Evolutionary conservation across 305 asterid genomes (phyloP), one percentile per base, ranked within the genome.

Genomic region (Rubia peregrina): DNA sequence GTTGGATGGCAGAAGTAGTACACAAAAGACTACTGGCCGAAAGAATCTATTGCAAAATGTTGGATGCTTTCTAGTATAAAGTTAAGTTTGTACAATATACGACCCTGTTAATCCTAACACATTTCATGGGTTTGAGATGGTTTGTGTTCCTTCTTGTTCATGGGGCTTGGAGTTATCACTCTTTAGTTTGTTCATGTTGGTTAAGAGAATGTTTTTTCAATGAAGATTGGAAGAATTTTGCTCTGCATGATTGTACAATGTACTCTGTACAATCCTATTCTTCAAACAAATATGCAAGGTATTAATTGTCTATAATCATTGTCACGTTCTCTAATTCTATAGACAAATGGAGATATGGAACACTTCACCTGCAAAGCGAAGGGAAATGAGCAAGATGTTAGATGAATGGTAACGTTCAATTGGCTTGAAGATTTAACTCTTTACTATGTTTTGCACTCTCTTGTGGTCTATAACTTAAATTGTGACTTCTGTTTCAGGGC

Each of bases 271-370:
- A 19, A 49, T 63, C 61, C 7, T 12, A 30, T 61, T 61, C 1
- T 44, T 13, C 3, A n/a, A 36, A 80, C 71, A 38, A 16, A 38
- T 61, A 33, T 3, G 12, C 44, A 36, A 60, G 16, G 9, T 64
- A 17, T 65, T n/a, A n/a, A n/a, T 30, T 22, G 40, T 40, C 30
- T 12, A 30, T 16, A 49, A 72, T 63, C 49, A 14, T 13, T 72
- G 51, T 62, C 8, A 72, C 6, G 21, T 9, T 42, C 81, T 65
- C 79, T 82, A 81, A 70, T 63, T 42, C 71, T 82, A 75, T 81
- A 95, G 99, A 85, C 99, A 95, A 87, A 88, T 90, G 99, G 83
- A 90, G 86, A 95, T 81, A 76, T 95, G 99, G 99, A 91, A 95
- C 77, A 91, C 98, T 68, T 91, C 98, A 74, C 81, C 96, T 69